A percentile compares a stretch with the other conserved stretches of the same genome.
Evolutionary conservation across 768 basidiomycete genomes (phyloP).

Genomic region (Tricholoma terreum): DNA sequence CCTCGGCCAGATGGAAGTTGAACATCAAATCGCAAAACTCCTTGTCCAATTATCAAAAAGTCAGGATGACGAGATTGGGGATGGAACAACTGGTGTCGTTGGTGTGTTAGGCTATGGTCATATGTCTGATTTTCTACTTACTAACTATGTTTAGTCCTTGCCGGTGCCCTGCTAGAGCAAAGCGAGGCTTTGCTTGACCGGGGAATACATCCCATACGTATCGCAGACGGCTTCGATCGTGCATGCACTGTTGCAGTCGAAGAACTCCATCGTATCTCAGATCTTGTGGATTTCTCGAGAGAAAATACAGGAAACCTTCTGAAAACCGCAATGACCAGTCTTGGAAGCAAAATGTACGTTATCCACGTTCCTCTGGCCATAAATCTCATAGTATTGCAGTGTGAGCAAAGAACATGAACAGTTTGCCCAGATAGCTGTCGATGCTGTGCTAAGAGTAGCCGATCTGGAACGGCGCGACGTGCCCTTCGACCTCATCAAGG

Average conservation of each 20-base stretch:
- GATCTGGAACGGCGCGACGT: constrained; percentile 95
- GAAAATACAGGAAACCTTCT: constrained; percentile 83
- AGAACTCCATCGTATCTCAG: constrained; percentile 88
- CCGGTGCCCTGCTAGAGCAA: constrained; percentile 95
- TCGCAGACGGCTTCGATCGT: constrained; percentile 97
- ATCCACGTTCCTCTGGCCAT: background rate
- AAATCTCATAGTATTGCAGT: constrained; percentile 38
- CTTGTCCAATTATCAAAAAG: constrained; percentile 95
- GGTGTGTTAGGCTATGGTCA: constrained; percentile 52
- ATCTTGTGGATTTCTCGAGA: constrained; percentile 81
- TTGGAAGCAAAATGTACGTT: constrained; percentile 95
- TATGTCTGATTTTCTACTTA: constrained; percentile 4
- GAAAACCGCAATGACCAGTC: constrained; percentile 93
- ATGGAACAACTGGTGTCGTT: constrained; percentile 98
- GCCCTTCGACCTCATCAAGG: constrained; percentile 97
- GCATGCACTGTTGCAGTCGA: constrained; percentile 89
- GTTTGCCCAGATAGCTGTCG: constrained; percentile 97
- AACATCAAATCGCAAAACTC: constrained; percentile 98
- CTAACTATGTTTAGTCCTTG: constrained; percentile 61
- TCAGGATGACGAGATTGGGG: constrained; percentile 99
- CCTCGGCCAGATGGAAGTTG: constrained; percentile 97
- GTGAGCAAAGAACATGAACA: constrained; percentile 95
- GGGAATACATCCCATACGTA: constrained; percentile 98
- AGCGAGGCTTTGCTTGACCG: constrained; percentile 95
- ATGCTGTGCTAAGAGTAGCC: constrained; percentile 92